phyloP scores from a whole-genome alignment of 176 grass and related monocot genomes.

The Hsuehochloa calcarea region DNA sequence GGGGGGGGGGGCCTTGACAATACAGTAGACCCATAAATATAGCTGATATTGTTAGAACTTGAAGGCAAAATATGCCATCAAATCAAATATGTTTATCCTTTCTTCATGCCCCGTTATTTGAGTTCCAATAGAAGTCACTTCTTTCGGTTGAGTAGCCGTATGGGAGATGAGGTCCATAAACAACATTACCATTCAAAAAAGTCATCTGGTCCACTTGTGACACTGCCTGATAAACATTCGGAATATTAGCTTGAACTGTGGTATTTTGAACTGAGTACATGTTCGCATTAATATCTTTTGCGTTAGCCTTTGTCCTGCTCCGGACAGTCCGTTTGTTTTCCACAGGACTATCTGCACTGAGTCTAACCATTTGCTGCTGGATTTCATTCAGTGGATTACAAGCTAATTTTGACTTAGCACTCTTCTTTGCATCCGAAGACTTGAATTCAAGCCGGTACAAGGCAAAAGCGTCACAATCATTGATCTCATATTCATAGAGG shows the following conservation, averaged over 20 bases:
- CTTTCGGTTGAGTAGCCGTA: slow-evolving; percentile 55
- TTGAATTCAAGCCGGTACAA: slow-evolving; percentile 87
- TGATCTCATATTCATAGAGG: slow-evolving; percentile 92
- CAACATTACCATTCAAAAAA: slow-evolving; percentile 59
- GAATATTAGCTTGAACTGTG: slow-evolving; percentile 44
- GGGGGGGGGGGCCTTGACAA: slow-evolving; percentile 33
- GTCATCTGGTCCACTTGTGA: slow-evolving; percentile 61
- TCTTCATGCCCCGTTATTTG: slow-evolving; percentile 39
- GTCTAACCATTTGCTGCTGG: slow-evolving; percentile 70
- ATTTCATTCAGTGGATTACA: slow-evolving; percentile 53
- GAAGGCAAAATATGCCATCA: slow-evolving; percentile 20
- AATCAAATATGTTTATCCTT: slow-evolving; percentile 5
- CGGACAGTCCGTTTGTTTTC: slow-evolving; percentile 50
- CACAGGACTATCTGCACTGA: slow-evolving; percentile 54
- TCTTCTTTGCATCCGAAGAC: slow-evolving; percentile 77
- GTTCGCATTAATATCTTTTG: slow-evolving; percentile 34
- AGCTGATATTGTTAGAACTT: slow-evolving; percentile 42
- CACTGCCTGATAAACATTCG: slow-evolving; percentile 47
- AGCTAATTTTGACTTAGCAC: slow-evolving; percentile 56
- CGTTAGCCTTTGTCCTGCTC: slow-evolving; percentile 44
- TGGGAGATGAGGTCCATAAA: slow-evolving; percentile 77
- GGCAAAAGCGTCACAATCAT: slow-evolving; percentile 71
- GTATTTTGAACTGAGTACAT: slow-evolving; percentile 45
- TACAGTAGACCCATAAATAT: slow-evolving; percentile 43
- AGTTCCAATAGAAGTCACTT: slow-evolving; percentile 56